Percentiles rank a stretch among this genome's conserved stretches.
Conservation (phyloP, 371 early-diverging fungal species). For the Circinella minor region DNA sequence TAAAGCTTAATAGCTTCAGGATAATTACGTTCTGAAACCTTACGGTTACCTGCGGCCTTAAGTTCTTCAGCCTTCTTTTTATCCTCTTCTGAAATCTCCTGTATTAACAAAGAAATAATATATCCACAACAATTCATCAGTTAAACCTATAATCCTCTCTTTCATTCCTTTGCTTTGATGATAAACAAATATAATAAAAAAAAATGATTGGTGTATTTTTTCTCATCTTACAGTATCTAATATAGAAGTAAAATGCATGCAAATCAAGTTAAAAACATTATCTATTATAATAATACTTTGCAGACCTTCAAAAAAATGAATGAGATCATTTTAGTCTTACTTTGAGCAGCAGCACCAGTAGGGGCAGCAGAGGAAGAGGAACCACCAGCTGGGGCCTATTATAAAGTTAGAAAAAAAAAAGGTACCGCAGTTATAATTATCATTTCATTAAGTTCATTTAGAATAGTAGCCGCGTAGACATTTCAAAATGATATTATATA, state of each 20-base stretch:
- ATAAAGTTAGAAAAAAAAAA: slow-evolving; percentile 1
- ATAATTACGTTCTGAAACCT: slow-evolving; percentile 82
- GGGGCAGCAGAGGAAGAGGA: slow-evolving; percentile 20
- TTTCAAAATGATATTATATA: too few relatives aligned
- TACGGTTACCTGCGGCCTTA: slow-evolving; percentile 86
- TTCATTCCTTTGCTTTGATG: neutral
- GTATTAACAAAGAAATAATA: too few relatives aligned
- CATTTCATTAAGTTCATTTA: too few relatives aligned
- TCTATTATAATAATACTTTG: too few relatives aligned
- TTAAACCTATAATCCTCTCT: neutral
- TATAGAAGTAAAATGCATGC: neutral
- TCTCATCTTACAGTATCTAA: neutral
- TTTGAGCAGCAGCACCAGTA: slow-evolving; percentile 21
- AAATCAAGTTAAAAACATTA: neutral
- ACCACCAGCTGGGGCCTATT: slow-evolving; percentile 7
- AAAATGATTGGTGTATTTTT: neutral
- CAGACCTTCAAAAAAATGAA: too few relatives aligned
- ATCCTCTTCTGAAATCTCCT: slow-evolving; percentile 54
- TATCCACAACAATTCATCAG: too few relatives aligned
- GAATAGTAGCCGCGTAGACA: too few relatives aligned
- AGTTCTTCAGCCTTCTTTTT: slow-evolving; percentile 85
- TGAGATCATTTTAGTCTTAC: slow-evolving; percentile 17
- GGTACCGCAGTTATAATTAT: too few relatives aligned
- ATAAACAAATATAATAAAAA: neutral
- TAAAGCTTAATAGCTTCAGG: slow-evolving; percentile 87